Evolutionary conservation across 2,329 filamentous ascomycete genomes (phyloP).

Genomic region (Penicillium sp.): DNA sequence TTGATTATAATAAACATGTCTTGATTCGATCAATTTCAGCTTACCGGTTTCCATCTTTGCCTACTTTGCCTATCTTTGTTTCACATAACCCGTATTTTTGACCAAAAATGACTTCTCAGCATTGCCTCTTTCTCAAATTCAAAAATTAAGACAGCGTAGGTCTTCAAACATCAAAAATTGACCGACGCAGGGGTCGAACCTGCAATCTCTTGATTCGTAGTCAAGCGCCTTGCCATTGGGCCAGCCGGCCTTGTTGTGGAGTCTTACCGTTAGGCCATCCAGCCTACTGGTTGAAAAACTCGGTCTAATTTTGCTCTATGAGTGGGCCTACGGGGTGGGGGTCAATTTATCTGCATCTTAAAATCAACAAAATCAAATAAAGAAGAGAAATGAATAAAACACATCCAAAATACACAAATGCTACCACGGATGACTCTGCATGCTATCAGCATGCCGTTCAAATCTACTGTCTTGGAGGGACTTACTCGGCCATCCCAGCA

Average conservation of each 20-base stretch:
- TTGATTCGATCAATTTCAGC: too few relatives aligned
- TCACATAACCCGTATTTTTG: too few relatives aligned
- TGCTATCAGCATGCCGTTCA: not conserved
- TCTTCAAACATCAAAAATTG: constrained; percentile 17
- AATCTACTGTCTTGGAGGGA: not conserved
- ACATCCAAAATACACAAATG: not conserved
- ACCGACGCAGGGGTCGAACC: constrained; percentile 45
- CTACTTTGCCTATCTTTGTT: too few relatives aligned
- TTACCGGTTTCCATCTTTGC: too few relatives aligned
- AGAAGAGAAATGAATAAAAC: too few relatives aligned
- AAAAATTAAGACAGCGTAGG: not conserved
- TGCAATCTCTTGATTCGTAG: constrained; percentile 52
- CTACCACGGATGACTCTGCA: not conserved
- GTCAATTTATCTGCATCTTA: too few relatives aligned
- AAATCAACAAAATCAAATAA: too few relatives aligned
- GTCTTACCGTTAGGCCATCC: too few relatives aligned
- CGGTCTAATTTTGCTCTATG: too few relatives aligned
- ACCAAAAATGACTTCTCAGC: not conserved
- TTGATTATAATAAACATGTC: too few relatives aligned
- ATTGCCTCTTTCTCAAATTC: not conserved
- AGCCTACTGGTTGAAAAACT: too few relatives aligned
- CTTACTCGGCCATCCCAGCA: constrained; percentile 52
- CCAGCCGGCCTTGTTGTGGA: constrained; percentile 30
- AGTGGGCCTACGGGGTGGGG: too few relatives aligned
- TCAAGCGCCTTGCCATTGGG: constrained; percentile 51